A percentile compares a stretch with the other conserved stretches of the same genome.
phyloP scores from a whole-genome alignment of 1,284 basidiomycete species.

The Tranzscheliella williamsii region DNA sequence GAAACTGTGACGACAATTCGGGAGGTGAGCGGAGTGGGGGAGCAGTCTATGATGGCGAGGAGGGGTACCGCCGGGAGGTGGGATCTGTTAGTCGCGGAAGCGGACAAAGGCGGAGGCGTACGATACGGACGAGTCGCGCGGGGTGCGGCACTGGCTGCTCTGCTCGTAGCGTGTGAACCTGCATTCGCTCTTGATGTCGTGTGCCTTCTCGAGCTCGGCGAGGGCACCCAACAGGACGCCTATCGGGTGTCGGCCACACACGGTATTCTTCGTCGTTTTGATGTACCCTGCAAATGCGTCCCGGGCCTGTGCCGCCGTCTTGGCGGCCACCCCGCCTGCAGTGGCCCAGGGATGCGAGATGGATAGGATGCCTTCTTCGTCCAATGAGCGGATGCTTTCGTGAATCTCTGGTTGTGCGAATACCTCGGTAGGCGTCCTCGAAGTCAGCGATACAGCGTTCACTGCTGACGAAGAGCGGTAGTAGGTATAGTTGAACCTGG shows the following conservation, averaged over 20 bases:
- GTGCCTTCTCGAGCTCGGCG: conserved; percentile 67
- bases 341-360: conserved; percentile 66
- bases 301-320: conserved; percentile 38
- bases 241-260: conserved; percentile 94
- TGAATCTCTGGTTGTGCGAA: conserved; percentile 46
- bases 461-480: conserved; percentile 67
- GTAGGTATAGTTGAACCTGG: conserved; percentile 78
- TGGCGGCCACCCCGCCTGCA: conserved; percentile 22
- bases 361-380: conserved; percentile 76
- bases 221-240: conserved; percentile 84
- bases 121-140: conserved; percentile 85
- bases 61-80: too few species aligned
- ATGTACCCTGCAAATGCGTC: conserved; percentile 69
- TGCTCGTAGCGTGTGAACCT: conserved; percentile 65
- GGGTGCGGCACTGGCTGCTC: conserved; percentile 73
- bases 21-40: too few species aligned
- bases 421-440: background rate
- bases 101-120: conserved; percentile 79
- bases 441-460: conserved; percentile 54
- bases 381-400: conserved; percentile 74
- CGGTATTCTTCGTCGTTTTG: conserved; percentile 83
- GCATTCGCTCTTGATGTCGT: conserved; percentile 43
- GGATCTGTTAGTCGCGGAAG: conserved; percentile 4
- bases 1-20: too few species aligned
- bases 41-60: background rate